phyloP scores from a whole-genome alignment of 208 protist species.

The Strigomonas culicis region DNA sequence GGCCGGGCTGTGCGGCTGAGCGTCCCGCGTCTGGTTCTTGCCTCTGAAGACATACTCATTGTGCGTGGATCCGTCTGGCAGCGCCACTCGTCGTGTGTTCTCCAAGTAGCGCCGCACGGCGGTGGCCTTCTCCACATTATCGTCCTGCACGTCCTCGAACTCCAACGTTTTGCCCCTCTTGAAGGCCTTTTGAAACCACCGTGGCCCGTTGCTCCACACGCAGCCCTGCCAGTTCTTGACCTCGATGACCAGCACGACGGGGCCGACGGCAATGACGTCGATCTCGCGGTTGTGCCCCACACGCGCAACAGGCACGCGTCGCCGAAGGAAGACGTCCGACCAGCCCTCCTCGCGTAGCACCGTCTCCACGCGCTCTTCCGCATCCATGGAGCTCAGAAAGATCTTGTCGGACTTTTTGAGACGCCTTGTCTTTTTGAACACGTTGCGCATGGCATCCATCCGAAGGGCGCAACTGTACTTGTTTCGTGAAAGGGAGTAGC shows the following conservation, averaged over 20 bases:
- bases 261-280: slow-evolving; percentile 81
- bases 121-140: slow-evolving; percentile 81
- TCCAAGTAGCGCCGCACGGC: slow-evolving; percentile 82
- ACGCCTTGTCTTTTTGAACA: slow-evolving; percentile 21
- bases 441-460: slow-evolving; percentile 33
- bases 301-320: slow-evolving; percentile 66
- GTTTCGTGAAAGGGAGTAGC: slow-evolving; percentile 36
- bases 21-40: too few species aligned
- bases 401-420: slow-evolving; percentile 21
- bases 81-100: slow-evolving; percentile 58
- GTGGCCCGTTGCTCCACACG: slow-evolving; percentile 82
- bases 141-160: slow-evolving; percentile 84
- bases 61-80: too few species aligned
- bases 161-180: slow-evolving; percentile 41
- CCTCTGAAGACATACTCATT: too few species aligned
- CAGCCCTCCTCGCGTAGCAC: slow-evolving; percentile 73
- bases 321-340: slow-evolving; percentile 73
- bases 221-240: slow-evolving; percentile 90
- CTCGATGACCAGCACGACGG: slow-evolving; percentile 80
- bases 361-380: slow-evolving; percentile 62
- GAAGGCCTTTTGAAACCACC: slow-evolving; percentile 77
- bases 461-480: slow-evolving; percentile 42
- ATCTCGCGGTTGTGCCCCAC: slow-evolving; percentile 87
- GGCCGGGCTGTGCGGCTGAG: too few species aligned
- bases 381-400: slow-evolving; percentile 63